Evolutionary conservation across 1,284 basidiomycete genomes (phyloP).

Genomic region (Trametes pubescens): DNA sequence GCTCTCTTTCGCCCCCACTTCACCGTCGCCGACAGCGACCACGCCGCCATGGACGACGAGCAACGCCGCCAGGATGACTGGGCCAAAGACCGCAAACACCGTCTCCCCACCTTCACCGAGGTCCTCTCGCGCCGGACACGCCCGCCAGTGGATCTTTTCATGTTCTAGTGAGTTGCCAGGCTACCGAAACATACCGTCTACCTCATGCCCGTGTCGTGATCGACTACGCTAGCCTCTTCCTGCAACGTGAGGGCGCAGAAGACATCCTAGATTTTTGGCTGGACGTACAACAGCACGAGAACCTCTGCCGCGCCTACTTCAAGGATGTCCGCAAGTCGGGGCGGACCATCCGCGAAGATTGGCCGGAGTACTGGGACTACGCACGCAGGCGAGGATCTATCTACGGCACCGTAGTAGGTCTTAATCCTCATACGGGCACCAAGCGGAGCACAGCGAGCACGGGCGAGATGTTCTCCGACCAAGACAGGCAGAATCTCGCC

Average conservation of each 20-base stretch:
- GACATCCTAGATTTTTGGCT: conserved; percentile 99
- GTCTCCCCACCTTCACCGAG: conserved; percentile 83
- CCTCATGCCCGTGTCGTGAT: conserved; percentile 25
- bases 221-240: conserved; percentile 68
- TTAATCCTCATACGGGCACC: conserved; percentile 59
- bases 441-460: conserved; percentile 83
- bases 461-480: conserved; percentile 68
- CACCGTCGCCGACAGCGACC: conserved; percentile 31
- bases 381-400: conserved; percentile 88
- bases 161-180: conserved; percentile 87
- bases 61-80: conserved; percentile 73
- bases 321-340: conserved; percentile 97
- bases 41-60: conserved; percentile 57
- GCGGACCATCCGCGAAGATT: conserved; percentile 91
- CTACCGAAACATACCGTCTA: conserved; percentile 12
- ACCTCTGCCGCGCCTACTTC: conserved; percentile 97
- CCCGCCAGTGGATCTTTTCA: conserved; percentile 96
- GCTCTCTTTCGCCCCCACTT: conserved; percentile 20
- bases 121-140: conserved; percentile 88
- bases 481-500: conserved; percentile 68
- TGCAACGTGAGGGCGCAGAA: conserved; percentile 93
- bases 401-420: conserved; percentile 89
- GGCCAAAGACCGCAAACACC: conserved; percentile 70
- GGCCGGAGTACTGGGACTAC: conserved; percentile 96
- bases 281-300: conserved; percentile 99